Conservation (phyloP, 768 basidiomycete genomes). For the Boletus rex-veris region DNA sequence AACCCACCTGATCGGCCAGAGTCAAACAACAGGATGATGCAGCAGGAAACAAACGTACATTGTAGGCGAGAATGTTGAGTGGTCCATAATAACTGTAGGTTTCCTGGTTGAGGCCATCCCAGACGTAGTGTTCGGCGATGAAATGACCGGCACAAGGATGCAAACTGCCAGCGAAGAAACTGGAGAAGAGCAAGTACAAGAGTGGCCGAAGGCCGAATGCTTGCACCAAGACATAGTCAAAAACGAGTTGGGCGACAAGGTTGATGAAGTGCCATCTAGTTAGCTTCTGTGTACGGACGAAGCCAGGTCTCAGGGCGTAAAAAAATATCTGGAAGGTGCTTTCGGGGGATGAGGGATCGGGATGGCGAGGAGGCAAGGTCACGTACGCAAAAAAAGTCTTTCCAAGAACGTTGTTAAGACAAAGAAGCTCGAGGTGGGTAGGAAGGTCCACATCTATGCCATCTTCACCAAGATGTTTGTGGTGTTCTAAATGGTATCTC, state of each 20-base stretch:
- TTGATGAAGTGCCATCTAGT: constrained; percentile 88
- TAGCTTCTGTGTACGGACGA: constrained; percentile 78
- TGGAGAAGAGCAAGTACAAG: constrained; percentile 81
- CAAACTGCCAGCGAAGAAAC: constrained; percentile 94
- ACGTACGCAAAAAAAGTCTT: constrained; percentile 96
- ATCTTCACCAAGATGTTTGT: constrained; percentile 93
- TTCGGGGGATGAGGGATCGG: constrained; percentile 8
- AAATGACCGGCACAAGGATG: constrained; percentile 98
- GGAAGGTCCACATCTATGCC: constrained; percentile 96
- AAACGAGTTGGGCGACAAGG: constrained; percentile 59
- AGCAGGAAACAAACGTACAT: constrained; percentile 50
- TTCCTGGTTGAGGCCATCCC: constrained; percentile 90
- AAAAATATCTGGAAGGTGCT: constrained; percentile 98
- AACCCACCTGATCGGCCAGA: constrained; percentile 67
- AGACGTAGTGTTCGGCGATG: constrained; percentile 95
- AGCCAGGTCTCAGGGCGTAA: constrained; percentile 93
- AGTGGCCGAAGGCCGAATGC: constrained; percentile 48
- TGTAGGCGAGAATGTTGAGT: constrained; percentile 88
- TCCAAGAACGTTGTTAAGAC: constrained; percentile 92
- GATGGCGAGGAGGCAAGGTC: background rate
- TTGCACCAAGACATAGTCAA: constrained; percentile 66
- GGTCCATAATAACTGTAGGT: constrained; percentile 97
- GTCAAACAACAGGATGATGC: background rate
- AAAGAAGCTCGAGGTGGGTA: constrained; percentile 75
- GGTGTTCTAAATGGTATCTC: constrained; percentile 95